phyloP scores from a whole-genome alignment of 805 yeast species.

The Candida boleticola region DNA sequence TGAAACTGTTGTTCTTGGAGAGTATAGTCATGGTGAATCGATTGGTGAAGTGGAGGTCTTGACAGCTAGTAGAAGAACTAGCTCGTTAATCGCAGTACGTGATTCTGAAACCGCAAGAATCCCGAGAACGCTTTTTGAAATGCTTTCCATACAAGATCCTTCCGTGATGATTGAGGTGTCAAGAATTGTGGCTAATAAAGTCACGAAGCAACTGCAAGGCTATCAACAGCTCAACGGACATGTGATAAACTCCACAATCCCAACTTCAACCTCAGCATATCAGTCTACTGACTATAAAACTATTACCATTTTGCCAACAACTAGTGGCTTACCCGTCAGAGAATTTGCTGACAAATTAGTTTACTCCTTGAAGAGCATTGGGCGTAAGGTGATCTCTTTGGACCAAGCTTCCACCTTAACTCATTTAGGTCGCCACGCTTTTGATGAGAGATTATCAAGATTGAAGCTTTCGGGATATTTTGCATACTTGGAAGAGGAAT shows the following conservation, averaged over 20 bases:
- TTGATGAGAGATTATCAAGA: constrained; percentile 75
- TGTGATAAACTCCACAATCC: not conserved
- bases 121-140: constrained; percentile 85
- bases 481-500: constrained; percentile 86
- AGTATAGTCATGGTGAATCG: constrained; percentile 91
- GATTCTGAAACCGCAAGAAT: constrained; percentile 93
- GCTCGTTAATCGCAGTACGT: constrained; percentile 78
- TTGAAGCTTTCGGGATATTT: constrained; percentile 85
- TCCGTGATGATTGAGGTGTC: constrained; percentile 88
- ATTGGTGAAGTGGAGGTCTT: constrained; percentile 94
- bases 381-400: constrained; percentile 71
- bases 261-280: constrained; percentile 27
- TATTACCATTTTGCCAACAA: constrained; percentile 77
- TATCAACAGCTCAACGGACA: not conserved
- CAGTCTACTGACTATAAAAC: constrained; percentile 64
- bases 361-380: constrained; percentile 68
- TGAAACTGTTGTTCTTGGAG: constrained; percentile 48
- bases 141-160: constrained; percentile 80
- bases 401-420: constrained; percentile 78
- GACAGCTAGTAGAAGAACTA: constrained; percentile 69
- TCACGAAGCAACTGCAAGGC: constrained; percentile 4
- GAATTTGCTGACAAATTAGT: constrained; percentile 78
- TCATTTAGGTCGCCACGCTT: constrained; percentile 88
- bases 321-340: constrained; percentile 77
- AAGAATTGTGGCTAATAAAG: constrained; percentile 73